Conservation (phyloP, 768 basidiomycete genomes). For the Hypholoma fasciculare region DNA sequence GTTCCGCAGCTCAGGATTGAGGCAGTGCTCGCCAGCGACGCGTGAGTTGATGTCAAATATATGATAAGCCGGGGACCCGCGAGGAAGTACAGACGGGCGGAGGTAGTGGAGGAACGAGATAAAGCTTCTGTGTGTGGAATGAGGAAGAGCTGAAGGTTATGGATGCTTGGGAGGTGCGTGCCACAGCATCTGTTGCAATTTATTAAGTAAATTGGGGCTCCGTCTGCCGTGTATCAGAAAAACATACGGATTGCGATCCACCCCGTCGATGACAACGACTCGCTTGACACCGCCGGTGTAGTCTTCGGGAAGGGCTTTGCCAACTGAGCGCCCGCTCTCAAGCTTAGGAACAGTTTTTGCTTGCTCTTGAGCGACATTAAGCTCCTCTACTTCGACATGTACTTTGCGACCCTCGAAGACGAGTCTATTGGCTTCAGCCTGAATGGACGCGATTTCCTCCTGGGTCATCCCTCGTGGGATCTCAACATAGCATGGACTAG, state of each 20-base stretch:
- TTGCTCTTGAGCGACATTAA: slow-evolving; percentile 40
- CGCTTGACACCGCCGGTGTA: slow-evolving; percentile 78
- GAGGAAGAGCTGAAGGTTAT: slow-evolving; percentile 72
- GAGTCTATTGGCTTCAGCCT: slow-evolving; percentile 61
- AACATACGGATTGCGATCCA: slow-evolving; percentile 78
- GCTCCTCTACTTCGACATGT: slow-evolving; percentile 74
- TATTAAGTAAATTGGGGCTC: background rate
- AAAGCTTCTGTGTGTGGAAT: slow-evolving; percentile 69
- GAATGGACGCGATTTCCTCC: slow-evolving; percentile 62
- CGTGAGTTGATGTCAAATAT: slow-evolving; percentile 60
- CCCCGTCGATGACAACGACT: slow-evolving; percentile 79
- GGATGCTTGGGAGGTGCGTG: slow-evolving; percentile 79
- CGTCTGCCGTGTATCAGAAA: background rate
- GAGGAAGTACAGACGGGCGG: slow-evolving; percentile 79
- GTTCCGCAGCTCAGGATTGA: slow-evolving; percentile 68
- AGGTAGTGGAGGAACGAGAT: slow-evolving; percentile 58
- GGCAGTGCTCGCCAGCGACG: slow-evolving; percentile 53
- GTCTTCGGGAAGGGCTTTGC: slow-evolving; percentile 65
- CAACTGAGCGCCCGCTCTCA: slow-evolving; percentile 50
- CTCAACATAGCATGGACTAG: slow-evolving; percentile 76
- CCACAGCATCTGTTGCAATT: slow-evolving; percentile 63
- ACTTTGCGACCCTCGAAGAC: slow-evolving; percentile 71
- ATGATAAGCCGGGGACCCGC: slow-evolving; percentile 75
- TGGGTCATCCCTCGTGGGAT: slow-evolving; percentile 64
- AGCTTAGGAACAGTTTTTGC: slow-evolving; percentile 29